These are phyloP conservation scores for Dacryopinax primogenitus DNA, from an alignment of 768 basidiomycete genomes.

Conservation along the genomic window DNA sequence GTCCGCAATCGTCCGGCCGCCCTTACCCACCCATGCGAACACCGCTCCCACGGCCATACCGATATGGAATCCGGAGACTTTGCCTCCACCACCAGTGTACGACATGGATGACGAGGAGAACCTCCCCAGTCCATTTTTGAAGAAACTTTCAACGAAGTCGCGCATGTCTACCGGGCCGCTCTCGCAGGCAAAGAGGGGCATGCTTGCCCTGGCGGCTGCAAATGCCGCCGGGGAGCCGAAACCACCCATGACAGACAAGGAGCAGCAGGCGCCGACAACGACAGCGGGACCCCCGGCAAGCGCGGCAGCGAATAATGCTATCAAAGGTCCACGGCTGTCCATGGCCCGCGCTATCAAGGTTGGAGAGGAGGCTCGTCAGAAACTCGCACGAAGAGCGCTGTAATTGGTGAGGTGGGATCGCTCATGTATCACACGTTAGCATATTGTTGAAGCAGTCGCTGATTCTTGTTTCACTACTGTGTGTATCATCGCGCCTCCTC, in stretches of 20 bases:
- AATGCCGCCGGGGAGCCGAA: conserved; percentile 1
- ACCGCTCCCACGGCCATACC: conserved; percentile 1
- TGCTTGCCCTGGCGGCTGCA: background rate
- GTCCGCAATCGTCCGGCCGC: background rate
- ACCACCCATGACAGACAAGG: conserved; percentile 2
- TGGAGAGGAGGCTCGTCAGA: conserved; percentile 6
- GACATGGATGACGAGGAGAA: conserved; percentile 70
- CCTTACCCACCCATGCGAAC: background rate
- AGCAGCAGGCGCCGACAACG: background rate
- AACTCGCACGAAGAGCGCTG: background rate
- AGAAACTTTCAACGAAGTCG: conserved; percentile 21
- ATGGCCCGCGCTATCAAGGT: conserved; percentile 4
- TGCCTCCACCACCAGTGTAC: conserved; percentile 37
- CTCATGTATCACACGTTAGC: background rate
- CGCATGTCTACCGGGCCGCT: background rate
- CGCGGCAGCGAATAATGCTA: background rate
- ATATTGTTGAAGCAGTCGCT: background rate
- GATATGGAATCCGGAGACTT: conserved; percentile 10
- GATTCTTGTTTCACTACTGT: background rate
- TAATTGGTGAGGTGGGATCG: background rate
- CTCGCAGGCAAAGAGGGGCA: background rate
- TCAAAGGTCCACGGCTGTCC: conserved; percentile 4
- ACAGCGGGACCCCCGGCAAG: background rate
- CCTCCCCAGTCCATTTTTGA: conserved; percentile 71
- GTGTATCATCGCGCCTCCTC: background rate